phyloP scores from a whole-genome alignment of 331 rosid genomes.

The Acacia pycnantha region DNA sequence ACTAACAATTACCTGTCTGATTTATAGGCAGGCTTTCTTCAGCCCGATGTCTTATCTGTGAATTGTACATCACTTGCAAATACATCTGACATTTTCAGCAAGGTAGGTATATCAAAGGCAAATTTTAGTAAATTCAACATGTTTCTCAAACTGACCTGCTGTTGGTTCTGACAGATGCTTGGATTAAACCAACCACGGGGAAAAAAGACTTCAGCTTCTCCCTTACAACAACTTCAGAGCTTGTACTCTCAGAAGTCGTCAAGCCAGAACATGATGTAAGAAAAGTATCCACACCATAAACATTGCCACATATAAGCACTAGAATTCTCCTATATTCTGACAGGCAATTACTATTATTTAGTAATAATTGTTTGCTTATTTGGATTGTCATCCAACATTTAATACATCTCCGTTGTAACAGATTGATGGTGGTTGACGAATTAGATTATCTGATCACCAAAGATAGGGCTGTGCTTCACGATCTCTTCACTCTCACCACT shows the following conservation, averaged over 20 bases:
- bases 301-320: neutral
- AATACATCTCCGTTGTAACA: slow-evolving; percentile 32
- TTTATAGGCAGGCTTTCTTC: slow-evolving; percentile 53
- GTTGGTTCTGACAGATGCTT: slow-evolving; percentile 54
- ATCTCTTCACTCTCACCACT: slow-evolving; percentile 91
- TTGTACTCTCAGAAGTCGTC: slow-evolving; percentile 58
- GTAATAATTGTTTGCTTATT: slow-evolving; percentile 10
- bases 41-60: slow-evolving; percentile 65
- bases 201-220: slow-evolving; percentile 45
- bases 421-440: slow-evolving; percentile 86
- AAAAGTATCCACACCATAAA: neutral
- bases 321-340: neutral
- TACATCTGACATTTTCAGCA: slow-evolving; percentile 71
- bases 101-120: slow-evolving; percentile 44
- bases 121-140: neutral
- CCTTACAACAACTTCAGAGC: slow-evolving; percentile 76
- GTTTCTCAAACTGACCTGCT: slow-evolving; percentile 24
- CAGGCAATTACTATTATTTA: neutral
- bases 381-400: slow-evolving; percentile 10
- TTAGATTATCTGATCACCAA: slow-evolving; percentile 88
- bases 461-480: slow-evolving; percentile 86
- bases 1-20: slow-evolving; percentile 2
- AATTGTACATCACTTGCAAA: slow-evolving; percentile 74
- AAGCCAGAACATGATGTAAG: slow-evolving; percentile 74
- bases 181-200: slow-evolving; percentile 41